phyloP scores from a whole-genome alignment of 176 grass and related monocot species.

The Echinochloa phyllopogon region DNA sequence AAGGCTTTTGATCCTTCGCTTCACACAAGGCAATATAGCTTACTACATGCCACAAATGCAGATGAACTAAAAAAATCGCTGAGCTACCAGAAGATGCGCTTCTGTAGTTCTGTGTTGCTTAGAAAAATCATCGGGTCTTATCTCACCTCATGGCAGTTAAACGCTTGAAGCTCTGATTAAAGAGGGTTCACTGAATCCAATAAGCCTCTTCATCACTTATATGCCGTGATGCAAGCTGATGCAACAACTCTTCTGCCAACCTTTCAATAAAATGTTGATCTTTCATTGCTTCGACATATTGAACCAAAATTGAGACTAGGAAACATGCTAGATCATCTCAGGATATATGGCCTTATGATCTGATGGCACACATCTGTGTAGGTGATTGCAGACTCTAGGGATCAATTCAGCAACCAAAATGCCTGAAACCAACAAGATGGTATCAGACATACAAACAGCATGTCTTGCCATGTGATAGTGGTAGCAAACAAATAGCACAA shows the following conservation, averaged over 20 bases:
- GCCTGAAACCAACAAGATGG: conserved; percentile 66
- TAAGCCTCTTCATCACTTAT: conserved; percentile 85
- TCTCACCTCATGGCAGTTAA: conserved; percentile 69
- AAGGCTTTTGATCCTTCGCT: not conserved
- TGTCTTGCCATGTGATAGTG: not conserved
- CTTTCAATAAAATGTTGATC: conserved; percentile 95
- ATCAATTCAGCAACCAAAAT: conserved; percentile 82
- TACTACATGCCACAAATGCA: conserved; percentile 31
- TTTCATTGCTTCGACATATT: conserved; percentile 76
- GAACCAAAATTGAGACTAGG: conserved; percentile 82
- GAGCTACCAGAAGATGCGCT: conserved; percentile 17
- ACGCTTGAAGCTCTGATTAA: conserved; percentile 61
- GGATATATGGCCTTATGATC: conserved; percentile 47
- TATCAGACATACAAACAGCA: conserved; percentile 41
- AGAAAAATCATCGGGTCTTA: conserved; percentile 23
- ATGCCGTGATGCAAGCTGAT: conserved; percentile 69
- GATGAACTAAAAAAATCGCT: conserved; percentile 17
- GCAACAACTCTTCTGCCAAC: conserved; percentile 73
- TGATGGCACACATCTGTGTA: conserved; percentile 63
- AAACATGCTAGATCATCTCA: conserved; percentile 51
- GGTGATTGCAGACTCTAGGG: conserved; percentile 65
- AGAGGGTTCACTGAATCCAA: conserved; percentile 82
- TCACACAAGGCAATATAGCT: conserved; percentile 12
- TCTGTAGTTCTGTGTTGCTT: not conserved
- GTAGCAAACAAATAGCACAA: conserved; percentile 8